Evolutionary conservation across 208 protist species (phyloP).

Genomic region (Crithidia fasciculata): DNA sequence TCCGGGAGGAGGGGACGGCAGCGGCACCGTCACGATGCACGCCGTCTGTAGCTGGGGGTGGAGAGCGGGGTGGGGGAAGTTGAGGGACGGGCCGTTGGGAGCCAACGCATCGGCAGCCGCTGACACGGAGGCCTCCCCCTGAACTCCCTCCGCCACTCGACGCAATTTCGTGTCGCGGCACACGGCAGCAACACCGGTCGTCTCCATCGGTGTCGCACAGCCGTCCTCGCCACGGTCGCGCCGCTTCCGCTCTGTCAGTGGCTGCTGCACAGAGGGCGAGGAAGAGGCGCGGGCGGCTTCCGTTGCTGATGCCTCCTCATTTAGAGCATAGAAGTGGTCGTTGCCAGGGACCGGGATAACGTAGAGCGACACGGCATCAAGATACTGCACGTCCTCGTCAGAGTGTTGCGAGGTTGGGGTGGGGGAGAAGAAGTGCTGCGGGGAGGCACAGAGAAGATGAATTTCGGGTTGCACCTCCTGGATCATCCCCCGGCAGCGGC

Average conservation of each 20-base stretch:
- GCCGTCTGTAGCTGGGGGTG: constrained; percentile 20
- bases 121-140: too few species aligned
- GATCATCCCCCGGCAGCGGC: constrained; percentile 82
- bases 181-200: too few species aligned
- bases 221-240: constrained; percentile 8
- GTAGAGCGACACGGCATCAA: constrained; percentile 73
- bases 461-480: constrained; percentile 75
- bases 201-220: too few species aligned
- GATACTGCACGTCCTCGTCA: constrained; percentile 24
- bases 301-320: constrained; percentile 4
- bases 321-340: constrained; percentile 57
- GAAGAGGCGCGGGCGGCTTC: constrained; percentile 13
- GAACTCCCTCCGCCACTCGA: too few species aligned
- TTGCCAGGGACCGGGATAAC: constrained; percentile 87
- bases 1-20: not conserved
- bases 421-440: constrained; percentile 44
- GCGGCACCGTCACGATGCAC: constrained; percentile 41
- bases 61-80: constrained; percentile 35
- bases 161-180: too few species aligned
- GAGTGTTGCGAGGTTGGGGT: not conserved
- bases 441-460: constrained; percentile 51
- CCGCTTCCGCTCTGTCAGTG: constrained; percentile 15
- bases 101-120: not conserved
- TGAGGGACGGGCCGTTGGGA: constrained; percentile 12
- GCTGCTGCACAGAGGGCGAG: not conserved